phyloP scores from a whole-genome alignment of 176 grass and related monocot genomes.

The Musa beccarii region DNA sequence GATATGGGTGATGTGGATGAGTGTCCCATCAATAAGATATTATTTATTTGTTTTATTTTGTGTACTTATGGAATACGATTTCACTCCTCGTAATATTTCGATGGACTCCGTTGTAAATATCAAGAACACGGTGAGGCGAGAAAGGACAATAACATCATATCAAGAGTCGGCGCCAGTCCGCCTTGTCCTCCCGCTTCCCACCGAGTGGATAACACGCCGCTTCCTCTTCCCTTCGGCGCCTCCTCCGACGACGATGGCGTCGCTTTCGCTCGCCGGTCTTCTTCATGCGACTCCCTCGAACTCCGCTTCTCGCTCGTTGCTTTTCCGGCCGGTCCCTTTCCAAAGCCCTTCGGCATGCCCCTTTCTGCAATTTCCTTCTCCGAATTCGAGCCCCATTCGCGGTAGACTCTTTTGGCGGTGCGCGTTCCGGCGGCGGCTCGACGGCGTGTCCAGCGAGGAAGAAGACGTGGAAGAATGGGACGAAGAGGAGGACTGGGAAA shows the following conservation, averaged over 20 bases:
- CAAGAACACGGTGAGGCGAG: too few relatives aligned
- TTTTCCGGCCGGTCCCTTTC: not conserved
- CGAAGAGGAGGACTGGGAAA: not conserved
- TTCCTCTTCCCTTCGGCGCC: not conserved
- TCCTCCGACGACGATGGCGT: not conserved
- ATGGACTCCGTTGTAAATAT: too few relatives aligned
- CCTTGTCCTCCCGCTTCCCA: not conserved
- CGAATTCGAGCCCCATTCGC: not conserved
- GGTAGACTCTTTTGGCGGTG: not conserved
- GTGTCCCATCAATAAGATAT: too few relatives aligned
- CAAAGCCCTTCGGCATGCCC: not conserved
- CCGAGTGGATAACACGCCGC: not conserved
- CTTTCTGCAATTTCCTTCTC: conserved; percentile 17
- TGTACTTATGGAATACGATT: too few relatives aligned
- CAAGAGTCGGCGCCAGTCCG: too few relatives aligned
- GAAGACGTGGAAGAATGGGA: conserved; percentile 20
- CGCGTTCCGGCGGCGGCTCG: not conserved
- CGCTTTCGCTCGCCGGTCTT: not conserved
- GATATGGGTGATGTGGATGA: too few relatives aligned
- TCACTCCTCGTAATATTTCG: too few relatives aligned
- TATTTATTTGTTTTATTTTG: too few relatives aligned
- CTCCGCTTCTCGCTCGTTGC: not conserved
- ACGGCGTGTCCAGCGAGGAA: not conserved
- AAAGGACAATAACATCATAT: too few relatives aligned
- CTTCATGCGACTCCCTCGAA: not conserved